Conservation (phyloP, 495 filamentous ascomycete genomes). For the Apiosordaria backusii region DNA sequence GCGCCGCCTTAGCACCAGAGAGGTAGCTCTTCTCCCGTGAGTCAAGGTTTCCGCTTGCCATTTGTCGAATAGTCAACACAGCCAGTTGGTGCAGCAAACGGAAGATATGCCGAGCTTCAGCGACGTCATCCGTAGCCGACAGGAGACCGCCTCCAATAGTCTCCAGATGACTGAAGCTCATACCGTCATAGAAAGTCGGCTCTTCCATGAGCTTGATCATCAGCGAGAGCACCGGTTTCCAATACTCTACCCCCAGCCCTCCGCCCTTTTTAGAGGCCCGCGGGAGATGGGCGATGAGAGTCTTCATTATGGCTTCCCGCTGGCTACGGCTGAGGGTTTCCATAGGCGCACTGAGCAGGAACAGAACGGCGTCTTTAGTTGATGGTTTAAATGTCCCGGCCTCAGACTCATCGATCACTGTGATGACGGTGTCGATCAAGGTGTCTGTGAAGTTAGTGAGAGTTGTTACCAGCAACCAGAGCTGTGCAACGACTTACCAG, state of each 20-base stretch:
- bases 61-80: conserved; percentile 30
- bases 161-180: conserved; percentile 30
- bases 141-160: conserved; percentile 20
- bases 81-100: conserved; percentile 31
- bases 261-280: conserved; percentile 11
- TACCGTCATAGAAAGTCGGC: conserved; percentile 47
- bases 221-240: conserved; percentile 40
- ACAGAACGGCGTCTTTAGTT: conserved; percentile 22
- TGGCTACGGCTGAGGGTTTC: conserved; percentile 23
- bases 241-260: conserved; percentile 20
- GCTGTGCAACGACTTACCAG: conserved; percentile 11
- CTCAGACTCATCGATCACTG: conserved; percentile 21
- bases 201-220: conserved; percentile 46
- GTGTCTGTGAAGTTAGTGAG: conserved; percentile 7
- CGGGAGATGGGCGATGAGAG: conserved; percentile 20
- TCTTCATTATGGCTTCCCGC: conserved; percentile 27
- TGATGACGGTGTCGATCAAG: conserved; percentile 20
- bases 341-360: conserved; percentile 21
- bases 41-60: conserved; percentile 32
- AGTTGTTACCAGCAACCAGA: neutral
- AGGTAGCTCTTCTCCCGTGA: conserved; percentile 36
- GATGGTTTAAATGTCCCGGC: conserved; percentile 4
- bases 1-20: conserved; percentile 21
- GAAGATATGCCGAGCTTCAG: conserved; percentile 19
- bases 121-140: conserved; percentile 3